Base-by-base conservation (phyloP, 2,329 filamentous ascomycete genomes). In the Ophiocordyceps camponoti-floridani region DNA sequence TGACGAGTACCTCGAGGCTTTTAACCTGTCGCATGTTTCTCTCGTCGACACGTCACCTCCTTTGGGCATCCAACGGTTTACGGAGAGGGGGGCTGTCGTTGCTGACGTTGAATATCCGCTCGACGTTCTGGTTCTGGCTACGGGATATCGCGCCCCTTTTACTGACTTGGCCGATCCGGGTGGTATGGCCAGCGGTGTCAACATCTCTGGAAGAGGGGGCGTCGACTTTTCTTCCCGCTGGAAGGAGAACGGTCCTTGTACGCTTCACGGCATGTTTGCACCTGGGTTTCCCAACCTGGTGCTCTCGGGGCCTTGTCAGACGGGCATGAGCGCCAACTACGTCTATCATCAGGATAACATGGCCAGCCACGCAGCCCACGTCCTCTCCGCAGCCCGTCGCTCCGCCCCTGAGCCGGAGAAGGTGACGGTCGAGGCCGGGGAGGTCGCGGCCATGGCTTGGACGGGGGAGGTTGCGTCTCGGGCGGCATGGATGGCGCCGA, bases 11-110 rank as follows among this genome's bases (percentile, higher is more conserved):
- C 65, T 81, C 0, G 53, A 63, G 3, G 51, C 68, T 0, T 82
- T 81, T 65, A 82, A 82, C 57, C 54, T 53, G 28, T 57, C 64
- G 0, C 70, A 77, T 50, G 77, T 82, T 4, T 63, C 65, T 6
- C 67, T 82, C 0, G 62, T 82, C 14, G 73, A 82, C 53, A 80
- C 41, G 19, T 57, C 71, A 28, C 57, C 71, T 28, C 73, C 70
- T 4, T 63, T 66, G 48, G 73, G 75, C 7, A 56, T 76, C 3
- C 61, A 67, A 4, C 48, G 56, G 3, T 56, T 70, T 7, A 75
- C 69, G 0, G 45, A 54, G n/a, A 53, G 47, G 5, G 70, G 70
- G 0, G 52, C 79, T 3, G 57, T 73, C 0, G 66, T 65, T 4
- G 63, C 61, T 40, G 68, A 62, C 11, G 54, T 61, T 23, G 66